Percentiles rank a stretch among this genome's conserved stretches.
Conservation (phyloP, 202 grass and related monocot species). For the Hordeum pubiflorum region DNA sequence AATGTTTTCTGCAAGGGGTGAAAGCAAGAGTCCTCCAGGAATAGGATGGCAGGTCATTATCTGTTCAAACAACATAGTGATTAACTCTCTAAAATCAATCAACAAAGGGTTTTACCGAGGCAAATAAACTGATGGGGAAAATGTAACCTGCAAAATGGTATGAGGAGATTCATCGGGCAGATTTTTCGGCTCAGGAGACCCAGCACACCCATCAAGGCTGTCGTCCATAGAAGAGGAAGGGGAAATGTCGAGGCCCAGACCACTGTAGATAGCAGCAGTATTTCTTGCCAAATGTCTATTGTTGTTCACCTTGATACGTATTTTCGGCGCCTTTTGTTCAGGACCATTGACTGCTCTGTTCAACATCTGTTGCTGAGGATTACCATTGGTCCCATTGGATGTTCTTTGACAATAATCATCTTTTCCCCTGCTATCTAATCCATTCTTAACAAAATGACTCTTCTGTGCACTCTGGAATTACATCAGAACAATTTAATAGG, state of each 20-base stretch:
- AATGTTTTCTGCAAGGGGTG: slow-evolving; percentile 57
- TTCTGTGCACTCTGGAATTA: slow-evolving; percentile 45
- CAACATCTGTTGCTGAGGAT: slow-evolving; percentile 37
- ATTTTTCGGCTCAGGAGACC: slow-evolving; percentile 32
- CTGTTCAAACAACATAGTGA: slow-evolving; percentile 44
- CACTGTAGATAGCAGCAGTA: slow-evolving; percentile 85
- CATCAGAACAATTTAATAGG: slow-evolving; percentile 25
- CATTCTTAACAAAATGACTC: slow-evolving; percentile 39
- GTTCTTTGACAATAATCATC: slow-evolving; percentile 25
- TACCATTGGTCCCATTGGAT: slow-evolving; percentile 24
- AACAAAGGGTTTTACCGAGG: neutral
- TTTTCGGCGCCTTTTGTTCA: slow-evolving; percentile 69
- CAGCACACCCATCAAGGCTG: slow-evolving; percentile 46
- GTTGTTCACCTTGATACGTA: slow-evolving; percentile 81
- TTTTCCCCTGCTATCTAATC: slow-evolving; percentile 30
- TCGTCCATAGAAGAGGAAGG: slow-evolving; percentile 78
- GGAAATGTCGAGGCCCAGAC: slow-evolving; percentile 87
- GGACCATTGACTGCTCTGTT: slow-evolving; percentile 25
- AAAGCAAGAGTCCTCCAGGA: slow-evolving; percentile 72
- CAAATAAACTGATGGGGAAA: slow-evolving; percentile 10
- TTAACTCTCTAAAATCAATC: slow-evolving; percentile 17
- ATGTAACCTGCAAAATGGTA: slow-evolving; percentile 76
- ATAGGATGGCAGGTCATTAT: slow-evolving; percentile 62
- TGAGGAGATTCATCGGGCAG: slow-evolving; percentile 58
- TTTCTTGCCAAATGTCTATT: slow-evolving; percentile 48